phyloP scores from a whole-genome alignment of 169 alveolate genomes.

The Eimeria tenella region DNA sequence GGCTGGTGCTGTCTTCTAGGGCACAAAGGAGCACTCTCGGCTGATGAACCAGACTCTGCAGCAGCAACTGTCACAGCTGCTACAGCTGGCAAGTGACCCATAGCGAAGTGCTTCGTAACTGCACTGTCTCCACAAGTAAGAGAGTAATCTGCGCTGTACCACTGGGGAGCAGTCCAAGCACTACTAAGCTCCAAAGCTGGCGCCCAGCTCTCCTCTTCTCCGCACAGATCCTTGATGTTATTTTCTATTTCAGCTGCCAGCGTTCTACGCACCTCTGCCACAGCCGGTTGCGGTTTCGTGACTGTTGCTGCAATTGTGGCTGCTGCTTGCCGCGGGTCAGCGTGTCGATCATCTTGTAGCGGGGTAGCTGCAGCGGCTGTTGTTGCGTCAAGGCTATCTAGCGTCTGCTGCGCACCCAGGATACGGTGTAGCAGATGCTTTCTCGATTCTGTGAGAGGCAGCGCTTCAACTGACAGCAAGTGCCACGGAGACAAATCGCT shows the following conservation, averaged over 20 bases:
- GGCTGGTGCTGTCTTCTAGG: not conserved
- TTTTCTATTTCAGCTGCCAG: not conserved
- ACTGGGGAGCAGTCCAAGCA: conserved; percentile 31
- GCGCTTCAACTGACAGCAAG: conserved; percentile 16
- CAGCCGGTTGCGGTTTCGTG: not conserved
- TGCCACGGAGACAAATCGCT: conserved; percentile 42
- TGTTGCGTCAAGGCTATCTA: conserved; percentile 32
- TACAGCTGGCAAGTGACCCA: conserved; percentile 17
- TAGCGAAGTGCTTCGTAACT: not conserved
- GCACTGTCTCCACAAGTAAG: not conserved
- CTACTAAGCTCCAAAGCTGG: conserved; percentile 25
- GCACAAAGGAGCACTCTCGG: not conserved
- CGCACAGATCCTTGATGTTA: conserved; percentile 5
- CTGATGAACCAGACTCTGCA: not conserved
- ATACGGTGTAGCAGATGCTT: conserved; percentile 45
- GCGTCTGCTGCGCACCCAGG: conserved; percentile 10
- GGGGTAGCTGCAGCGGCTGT: conserved; percentile 31
- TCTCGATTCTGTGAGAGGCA: not conserved
- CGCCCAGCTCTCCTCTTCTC: conserved; percentile 12
- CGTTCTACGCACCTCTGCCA: conserved; percentile 13
- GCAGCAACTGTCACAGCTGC: conserved; percentile 1
- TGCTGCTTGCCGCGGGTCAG: not conserved
- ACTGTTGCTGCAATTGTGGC: not conserved
- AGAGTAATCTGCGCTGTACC: conserved; percentile 32
- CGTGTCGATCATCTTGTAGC: not conserved